Conservation (phyloP, 1,139 yeast species). For the Kodamaea suecica region DNA sequence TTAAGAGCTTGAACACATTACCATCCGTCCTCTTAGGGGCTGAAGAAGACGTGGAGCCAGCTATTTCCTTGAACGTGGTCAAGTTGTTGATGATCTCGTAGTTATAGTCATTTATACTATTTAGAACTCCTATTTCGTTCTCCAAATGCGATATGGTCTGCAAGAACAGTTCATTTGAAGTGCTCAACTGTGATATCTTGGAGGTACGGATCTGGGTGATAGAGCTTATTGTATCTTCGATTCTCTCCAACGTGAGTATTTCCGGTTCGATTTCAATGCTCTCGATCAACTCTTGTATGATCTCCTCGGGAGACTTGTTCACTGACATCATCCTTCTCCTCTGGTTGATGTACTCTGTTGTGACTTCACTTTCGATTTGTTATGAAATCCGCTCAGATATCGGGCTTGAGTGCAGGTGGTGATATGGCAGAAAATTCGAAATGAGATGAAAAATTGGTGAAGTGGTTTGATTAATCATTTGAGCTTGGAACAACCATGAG, state of each 20-base stretch:
- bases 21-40: conserved; percentile 11
- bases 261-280: conserved; percentile 39
- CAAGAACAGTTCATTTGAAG: conserved; percentile 21
- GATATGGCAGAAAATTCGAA: too few relatives aligned
- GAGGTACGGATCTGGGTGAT: conserved; percentile 25
- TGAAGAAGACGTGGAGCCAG: conserved; percentile 6
- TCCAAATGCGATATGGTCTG: conserved; percentile 13
- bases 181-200: conserved; percentile 21
- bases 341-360: neutral
- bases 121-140: conserved; percentile 24
- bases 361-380: neutral
- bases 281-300: conserved; percentile 24
- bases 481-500: too few relatives aligned
- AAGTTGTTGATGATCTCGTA: conserved; percentile 14
- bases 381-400: neutral
- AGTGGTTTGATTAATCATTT: too few relatives aligned
- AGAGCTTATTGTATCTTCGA: conserved; percentile 37
- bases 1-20: conserved; percentile 28
- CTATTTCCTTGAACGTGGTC: conserved; percentile 9
- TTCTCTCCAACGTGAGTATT: conserved; percentile 45
- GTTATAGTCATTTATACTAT: conserved; percentile 17
- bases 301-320: neutral
- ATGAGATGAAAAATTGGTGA: too few relatives aligned
- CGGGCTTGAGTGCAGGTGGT: too few relatives aligned
- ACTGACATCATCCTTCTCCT: neutral